phyloP scores from a whole-genome alignment of 345 rosid genomes.

The Salix koriyanagi region DNA sequence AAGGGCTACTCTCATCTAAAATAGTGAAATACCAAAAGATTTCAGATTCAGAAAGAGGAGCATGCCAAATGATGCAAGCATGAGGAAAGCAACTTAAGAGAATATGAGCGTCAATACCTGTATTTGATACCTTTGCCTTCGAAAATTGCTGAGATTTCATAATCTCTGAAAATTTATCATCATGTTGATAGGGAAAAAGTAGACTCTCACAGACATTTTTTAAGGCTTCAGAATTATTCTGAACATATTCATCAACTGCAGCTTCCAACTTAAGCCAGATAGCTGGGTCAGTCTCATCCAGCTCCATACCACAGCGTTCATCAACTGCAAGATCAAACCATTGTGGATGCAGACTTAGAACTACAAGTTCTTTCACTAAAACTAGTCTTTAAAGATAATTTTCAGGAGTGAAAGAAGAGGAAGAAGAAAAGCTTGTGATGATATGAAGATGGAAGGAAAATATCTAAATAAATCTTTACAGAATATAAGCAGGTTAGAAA shows the following conservation, averaged over 20 bases:
- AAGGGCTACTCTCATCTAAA: slow-evolving; percentile 59
- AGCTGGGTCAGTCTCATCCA: slow-evolving; percentile 98
- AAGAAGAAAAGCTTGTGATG: background rate
- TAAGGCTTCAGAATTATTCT: slow-evolving; percentile 59
- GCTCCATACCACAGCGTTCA: slow-evolving; percentile 96
- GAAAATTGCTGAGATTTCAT: slow-evolving; percentile 43
- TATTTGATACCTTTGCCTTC: slow-evolving; percentile 32
- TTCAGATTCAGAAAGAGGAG: slow-evolving; percentile 20
- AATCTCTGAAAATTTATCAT: slow-evolving; percentile 63
- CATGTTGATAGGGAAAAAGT: slow-evolving; percentile 68
- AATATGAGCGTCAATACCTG: slow-evolving; percentile 32
- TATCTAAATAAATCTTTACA: background rate
- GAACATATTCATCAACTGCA: slow-evolving; percentile 72
- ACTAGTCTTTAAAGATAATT: background rate
- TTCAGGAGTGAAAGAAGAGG: background rate
- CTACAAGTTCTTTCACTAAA: slow-evolving; percentile 11
- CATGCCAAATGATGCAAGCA: slow-evolving; percentile 1
- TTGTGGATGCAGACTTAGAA: slow-evolving; percentile 9
- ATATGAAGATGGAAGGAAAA: background rate
- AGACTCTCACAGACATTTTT: slow-evolving; percentile 71
- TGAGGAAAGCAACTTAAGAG: background rate
- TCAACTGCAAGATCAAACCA: slow-evolving; percentile 55
- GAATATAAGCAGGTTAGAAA: background rate
- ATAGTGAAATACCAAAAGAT: slow-evolving; percentile 22
- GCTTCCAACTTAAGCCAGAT: slow-evolving; percentile 89